Base-by-base conservation (phyloP, 73 alveolate genomes). In the Effrenium voratum region DNA sequence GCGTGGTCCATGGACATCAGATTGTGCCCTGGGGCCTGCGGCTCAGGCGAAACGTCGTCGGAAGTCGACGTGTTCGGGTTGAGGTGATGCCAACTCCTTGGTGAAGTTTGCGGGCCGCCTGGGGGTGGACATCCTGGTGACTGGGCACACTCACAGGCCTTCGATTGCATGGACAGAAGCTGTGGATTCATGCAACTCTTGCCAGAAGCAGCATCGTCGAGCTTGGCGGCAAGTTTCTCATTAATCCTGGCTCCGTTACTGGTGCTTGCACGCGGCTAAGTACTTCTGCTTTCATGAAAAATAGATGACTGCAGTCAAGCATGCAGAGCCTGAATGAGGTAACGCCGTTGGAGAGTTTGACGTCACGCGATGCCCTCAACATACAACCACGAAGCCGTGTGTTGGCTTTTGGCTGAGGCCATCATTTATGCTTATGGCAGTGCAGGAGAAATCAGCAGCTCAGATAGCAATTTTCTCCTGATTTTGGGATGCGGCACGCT, bases 91-190 rank as follows among this genome's bases (percentile, higher is more conserved):
- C 81, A 85, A 85, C 81, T 85, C 96, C 36, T 50, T 88, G 47
- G 96, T 60, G 57, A 68, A 68, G 73, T 88, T 60, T 68, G 96
- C 96, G 40, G 83, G 96, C 49, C 76, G 80, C 28, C 85, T 88
- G 49, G 96, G 96, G 2, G 96, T 88, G 0, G 96, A 88, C 86
- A 88, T 88, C 52, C 96, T 88, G 34, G 85, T 88, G 26, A 41
- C 96, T 38, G 96, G 96, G 6, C 96, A 88, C 86, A 88, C 96
- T 59, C 96, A 88, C 86, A 88, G 96, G 96, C 81, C 41, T 63
- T 19, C 22, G 41, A 5, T 63, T 63, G 10, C 4, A 28, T 13
- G 76, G 76, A 5, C 41, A 19, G 76, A 63, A 63, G 32, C 76
- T 36, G 36, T 36, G 83, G 2, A 32, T 0, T 26, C 1, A 32